These are phyloP conservation scores for Sphagnum contortum DNA, from an alignment of 225 moss, liverwort and hornwort genomes.

Conservation along the genomic window DNA sequence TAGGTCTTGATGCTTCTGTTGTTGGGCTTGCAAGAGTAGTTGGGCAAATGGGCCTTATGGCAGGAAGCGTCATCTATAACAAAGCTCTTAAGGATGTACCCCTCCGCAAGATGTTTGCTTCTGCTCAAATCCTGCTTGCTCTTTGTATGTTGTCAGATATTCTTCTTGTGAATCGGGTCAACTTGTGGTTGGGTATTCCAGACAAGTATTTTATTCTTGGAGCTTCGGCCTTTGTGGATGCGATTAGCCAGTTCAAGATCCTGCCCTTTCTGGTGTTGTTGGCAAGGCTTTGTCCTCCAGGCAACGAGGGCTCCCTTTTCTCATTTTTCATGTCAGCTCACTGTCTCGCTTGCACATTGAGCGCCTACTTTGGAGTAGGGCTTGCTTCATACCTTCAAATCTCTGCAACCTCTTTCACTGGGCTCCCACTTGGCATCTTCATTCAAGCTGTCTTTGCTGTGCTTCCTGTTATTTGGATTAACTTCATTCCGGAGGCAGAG, in stretches of 20 bases:
- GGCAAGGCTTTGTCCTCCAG: conserved; percentile 50
- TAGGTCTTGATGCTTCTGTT: conserved; percentile 47
- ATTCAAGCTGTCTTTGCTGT: conserved; percentile 62
- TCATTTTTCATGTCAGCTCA: conserved; percentile 75
- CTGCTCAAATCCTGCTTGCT: conserved; percentile 47
- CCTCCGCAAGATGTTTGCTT: conserved; percentile 49
- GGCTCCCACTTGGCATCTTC: conserved; percentile 62
- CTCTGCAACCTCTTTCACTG: conserved; percentile 52
- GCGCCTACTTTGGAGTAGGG: conserved; percentile 65
- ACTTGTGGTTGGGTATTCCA: conserved; percentile 51
- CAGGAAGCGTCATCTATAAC: conserved; percentile 56
- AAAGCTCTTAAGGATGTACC: conserved; percentile 44
- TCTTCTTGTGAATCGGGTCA: conserved; percentile 57
- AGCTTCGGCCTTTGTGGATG: conserved; percentile 62
- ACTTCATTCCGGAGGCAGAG: conserved; percentile 44
- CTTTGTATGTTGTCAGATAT: conserved; percentile 73
- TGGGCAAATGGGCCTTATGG: conserved; percentile 57
- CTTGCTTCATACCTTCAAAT: conserved; percentile 51
- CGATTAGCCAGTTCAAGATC: conserved; percentile 69
- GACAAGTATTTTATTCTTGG: conserved; percentile 57
- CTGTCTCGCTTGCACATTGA: conserved; percentile 54
- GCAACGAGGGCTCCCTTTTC: conserved; percentile 68
- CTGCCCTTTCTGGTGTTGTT: conserved; percentile 63
- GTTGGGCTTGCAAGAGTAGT: conserved; percentile 72
- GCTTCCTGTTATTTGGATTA: conserved; percentile 54